phyloP scores from a whole-genome alignment of 148 eudicot genomes.

The Beta vulgaris region DNA sequence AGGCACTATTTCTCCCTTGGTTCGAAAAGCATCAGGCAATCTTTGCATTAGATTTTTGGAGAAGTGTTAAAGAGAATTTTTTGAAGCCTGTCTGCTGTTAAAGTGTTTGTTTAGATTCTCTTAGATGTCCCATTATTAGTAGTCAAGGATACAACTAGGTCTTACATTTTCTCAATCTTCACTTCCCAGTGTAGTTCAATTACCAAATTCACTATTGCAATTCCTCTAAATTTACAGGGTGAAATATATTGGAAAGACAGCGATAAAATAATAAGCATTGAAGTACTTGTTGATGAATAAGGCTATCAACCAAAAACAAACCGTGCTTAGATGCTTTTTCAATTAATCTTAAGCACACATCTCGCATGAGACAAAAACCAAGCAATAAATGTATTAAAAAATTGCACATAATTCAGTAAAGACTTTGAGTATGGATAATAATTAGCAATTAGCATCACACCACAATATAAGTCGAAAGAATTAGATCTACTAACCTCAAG shows the following conservation, averaged over 20 bases:
- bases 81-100: too few species aligned
- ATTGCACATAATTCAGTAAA: background rate
- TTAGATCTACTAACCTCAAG: conserved; percentile 61
- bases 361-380: background rate
- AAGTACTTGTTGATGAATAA: background rate
- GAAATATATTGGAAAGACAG: background rate
- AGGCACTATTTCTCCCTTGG: too few species aligned
- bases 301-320: background rate
- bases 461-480: background rate
- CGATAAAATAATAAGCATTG: background rate
- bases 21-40: too few species aligned
- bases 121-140: too few species aligned
- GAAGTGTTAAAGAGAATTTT: too few species aligned
- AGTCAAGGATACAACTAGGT: too few species aligned
- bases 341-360: background rate
- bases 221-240: background rate
- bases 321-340: too few species aligned
- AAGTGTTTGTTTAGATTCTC: too few species aligned
- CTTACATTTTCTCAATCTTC: background rate
- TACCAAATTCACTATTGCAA: background rate
- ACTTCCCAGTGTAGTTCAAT: background rate
- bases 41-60: too few species aligned
- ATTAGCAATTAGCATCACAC: background rate
- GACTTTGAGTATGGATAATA: background rate
- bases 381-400: background rate